phyloP scores from a whole-genome alignment of 441 rosid genomes.

The Biscutella laevigata region DNA sequence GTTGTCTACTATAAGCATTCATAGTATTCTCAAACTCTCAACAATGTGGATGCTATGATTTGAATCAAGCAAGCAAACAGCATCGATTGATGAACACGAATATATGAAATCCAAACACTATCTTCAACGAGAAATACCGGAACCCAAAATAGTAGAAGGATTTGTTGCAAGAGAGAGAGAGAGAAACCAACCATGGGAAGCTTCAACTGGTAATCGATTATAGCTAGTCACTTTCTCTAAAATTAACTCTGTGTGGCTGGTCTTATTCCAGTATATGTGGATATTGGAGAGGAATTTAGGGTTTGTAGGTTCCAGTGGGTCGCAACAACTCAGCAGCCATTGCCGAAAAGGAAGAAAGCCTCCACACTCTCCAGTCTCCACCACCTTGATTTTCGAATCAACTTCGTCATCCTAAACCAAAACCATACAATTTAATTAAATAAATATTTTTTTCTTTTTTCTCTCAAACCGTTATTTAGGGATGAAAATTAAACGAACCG shows the following conservation, averaged over 20 bases:
- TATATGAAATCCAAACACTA: no score
- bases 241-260: slow-evolving; percentile 17
- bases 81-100: neutral
- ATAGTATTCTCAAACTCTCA: neutral
- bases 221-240: neutral
- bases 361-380: slow-evolving; percentile 18
- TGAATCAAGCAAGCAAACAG: slow-evolving; percentile 11
- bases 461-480: neutral
- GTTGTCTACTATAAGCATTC: neutral
- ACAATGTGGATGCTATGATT: neutral
- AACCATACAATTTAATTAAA: neutral
- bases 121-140: no score
- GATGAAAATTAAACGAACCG: no score
- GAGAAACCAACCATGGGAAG: slow-evolving; percentile 15
- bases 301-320: neutral
- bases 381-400: slow-evolving; percentile 19
- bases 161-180: neutral
- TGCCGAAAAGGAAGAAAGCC: no score
- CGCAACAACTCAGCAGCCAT: slow-evolving; percentile 16
- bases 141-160: neutral
- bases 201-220: neutral
- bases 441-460: neutral
- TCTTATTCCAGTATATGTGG: neutral
- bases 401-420: slow-evolving; percentile 14
- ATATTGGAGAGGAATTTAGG: slow-evolving; percentile 6